Base-by-base conservation (phyloP, 139 green algal species). In the Chlamydomonas sp. region DNA sequence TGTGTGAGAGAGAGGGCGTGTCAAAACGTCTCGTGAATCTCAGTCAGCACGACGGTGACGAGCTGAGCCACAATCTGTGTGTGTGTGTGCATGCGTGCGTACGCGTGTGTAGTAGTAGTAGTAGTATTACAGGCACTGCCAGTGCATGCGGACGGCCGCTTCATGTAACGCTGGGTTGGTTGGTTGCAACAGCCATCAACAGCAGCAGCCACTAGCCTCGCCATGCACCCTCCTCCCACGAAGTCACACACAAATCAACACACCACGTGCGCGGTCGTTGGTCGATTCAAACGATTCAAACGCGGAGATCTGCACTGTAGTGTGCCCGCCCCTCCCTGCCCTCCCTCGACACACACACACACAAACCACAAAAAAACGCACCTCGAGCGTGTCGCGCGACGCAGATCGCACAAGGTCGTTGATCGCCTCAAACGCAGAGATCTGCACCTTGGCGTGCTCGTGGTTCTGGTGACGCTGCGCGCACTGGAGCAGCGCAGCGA, bases 381-480 rank as follows among this genome's bases (percentile, higher is more conserved):
- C n/a, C n/a, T 87, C 79, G 58, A 88, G 58, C 3, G 84, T 91
- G 79, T 97, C 94, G 1, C 72, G 38, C 0, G 83, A 82, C 0
- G 85, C 82, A 38, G 80, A 66, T 16, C 86, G 78, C 69, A 99
- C 88, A 38, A 97, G 81, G 71, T 97, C 92, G 71, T 98, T 99
- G 71, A 99, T 90, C 5, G 90, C 88, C 82, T 99, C 94, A 75
- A 95, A 99, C 0, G 90, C 88, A 36, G 87, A 77, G 35, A 89
- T 80, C 71, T 94, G 86, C 74, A 95, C 71, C 35, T 74, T 65
- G 39, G 58, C 31, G 64, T 79, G 66, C 36, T 75, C 70, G 28
- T 68, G 65, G 48, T 57, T 78, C 59, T 69, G 79, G 35, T 73
- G 49, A 10, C 70, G 34, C 73, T 81, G 65, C 3, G 77, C 73